These are phyloP conservation scores for Galerina marginata DNA, from an alignment of 768 basidiomycete species.

Conservation along the genomic window DNA sequence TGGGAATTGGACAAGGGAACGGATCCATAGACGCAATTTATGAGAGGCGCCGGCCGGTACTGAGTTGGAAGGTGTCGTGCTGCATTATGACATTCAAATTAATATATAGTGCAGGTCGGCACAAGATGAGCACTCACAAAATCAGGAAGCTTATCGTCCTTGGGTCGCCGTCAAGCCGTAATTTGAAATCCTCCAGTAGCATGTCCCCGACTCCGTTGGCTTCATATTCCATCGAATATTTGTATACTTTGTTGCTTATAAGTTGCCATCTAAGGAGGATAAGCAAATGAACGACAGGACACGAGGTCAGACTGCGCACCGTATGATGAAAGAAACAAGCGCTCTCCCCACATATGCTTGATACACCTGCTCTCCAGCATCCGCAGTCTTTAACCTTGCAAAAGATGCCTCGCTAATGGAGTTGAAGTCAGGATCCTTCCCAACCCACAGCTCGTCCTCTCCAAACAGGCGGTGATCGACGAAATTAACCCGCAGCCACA, in stretches of 20 bases:
- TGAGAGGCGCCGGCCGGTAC: constrained; percentile 63
- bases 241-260: constrained; percentile 49
- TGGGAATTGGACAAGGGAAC: constrained; percentile 45
- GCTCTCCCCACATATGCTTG: constrained; percentile 61
- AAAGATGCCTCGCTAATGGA: constrained; percentile 62
- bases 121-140: constrained; percentile 48
- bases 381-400: constrained; percentile 49
- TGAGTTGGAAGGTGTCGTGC: constrained; percentile 60
- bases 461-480: constrained; percentile 68
- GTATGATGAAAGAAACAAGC: constrained; percentile 58
- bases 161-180: constrained; percentile 62
- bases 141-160: constrained; percentile 60
- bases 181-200: constrained; percentile 57
- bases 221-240: constrained; percentile 68
- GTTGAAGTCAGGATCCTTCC: constrained; percentile 67
- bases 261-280: constrained; percentile 51
- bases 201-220: constrained; percentile 62
- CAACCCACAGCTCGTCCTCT: constrained; percentile 70
- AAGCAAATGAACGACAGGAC: background rate
- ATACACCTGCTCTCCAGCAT: constrained; percentile 55
- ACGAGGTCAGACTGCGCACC: constrained; percentile 36
- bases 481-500: constrained; percentile 65
- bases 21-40: constrained; percentile 68
- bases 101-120: background rate
- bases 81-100: constrained; percentile 22